Evolutionary conservation across 1,284 basidiomycete genomes (phyloP).

Genomic region (Cystobasidium slooffiae): DNA sequence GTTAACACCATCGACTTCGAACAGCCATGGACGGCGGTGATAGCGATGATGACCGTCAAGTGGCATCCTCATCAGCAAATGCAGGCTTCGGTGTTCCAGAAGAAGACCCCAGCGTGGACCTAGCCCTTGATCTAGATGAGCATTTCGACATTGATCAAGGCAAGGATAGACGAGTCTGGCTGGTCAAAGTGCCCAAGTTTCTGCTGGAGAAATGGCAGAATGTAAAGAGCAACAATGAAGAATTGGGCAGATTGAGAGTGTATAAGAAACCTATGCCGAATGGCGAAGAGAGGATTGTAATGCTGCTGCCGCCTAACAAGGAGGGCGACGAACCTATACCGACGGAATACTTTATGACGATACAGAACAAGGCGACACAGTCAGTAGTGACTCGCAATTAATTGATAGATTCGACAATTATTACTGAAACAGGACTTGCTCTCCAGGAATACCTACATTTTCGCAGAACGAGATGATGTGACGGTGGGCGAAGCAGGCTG

Average conservation of each 20-base stretch:
- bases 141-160: slow-evolving; percentile 59
- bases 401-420: too few relatives aligned
- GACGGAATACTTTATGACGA: slow-evolving; percentile 52
- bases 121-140: slow-evolving; percentile 40
- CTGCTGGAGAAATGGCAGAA: slow-evolving; percentile 61
- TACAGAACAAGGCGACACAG: slow-evolving; percentile 52
- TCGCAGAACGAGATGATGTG: slow-evolving; percentile 54
- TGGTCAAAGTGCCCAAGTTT: slow-evolving; percentile 69
- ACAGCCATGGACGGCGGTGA: slow-evolving; percentile 20
- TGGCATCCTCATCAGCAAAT: background rate
- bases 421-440: background rate
- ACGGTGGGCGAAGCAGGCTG: slow-evolving; percentile 45
- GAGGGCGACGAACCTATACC: slow-evolving; percentile 45
- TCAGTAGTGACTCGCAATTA: background rate
- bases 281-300: slow-evolving; percentile 49
- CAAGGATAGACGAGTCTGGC: slow-evolving; percentile 73
- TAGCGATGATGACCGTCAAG: slow-evolving; percentile 22
- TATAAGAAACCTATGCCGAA: slow-evolving; percentile 54
- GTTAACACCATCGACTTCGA: background rate
- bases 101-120: slow-evolving; percentile 16
- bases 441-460: slow-evolving; percentile 52
- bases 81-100: slow-evolving; percentile 29
- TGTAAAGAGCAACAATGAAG: slow-evolving; percentile 59
- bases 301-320: slow-evolving; percentile 46
- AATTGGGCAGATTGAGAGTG: slow-evolving; percentile 61